Evolutionary conservation across 192 early-diverging fungal species (phyloP).

Genomic region (Kickxella alabastrina): DNA sequence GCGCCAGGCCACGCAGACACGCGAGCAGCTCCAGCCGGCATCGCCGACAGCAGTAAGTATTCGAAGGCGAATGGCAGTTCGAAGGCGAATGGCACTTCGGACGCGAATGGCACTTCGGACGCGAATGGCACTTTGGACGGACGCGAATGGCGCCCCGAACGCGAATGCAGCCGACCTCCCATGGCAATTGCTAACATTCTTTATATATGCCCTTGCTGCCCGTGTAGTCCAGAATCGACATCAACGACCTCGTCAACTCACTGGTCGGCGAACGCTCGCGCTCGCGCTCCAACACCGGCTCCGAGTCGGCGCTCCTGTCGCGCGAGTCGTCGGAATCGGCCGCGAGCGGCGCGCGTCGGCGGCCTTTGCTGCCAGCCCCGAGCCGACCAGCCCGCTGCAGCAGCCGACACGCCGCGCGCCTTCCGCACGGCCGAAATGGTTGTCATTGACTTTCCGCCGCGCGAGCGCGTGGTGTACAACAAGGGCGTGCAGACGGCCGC

Average conservation of each 20-base stretch:
- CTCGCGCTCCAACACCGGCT: slow-evolving; percentile 10
- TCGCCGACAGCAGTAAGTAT: neutral
- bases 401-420: slow-evolving; percentile 50
- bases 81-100: no score
- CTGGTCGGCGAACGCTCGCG: slow-evolving; percentile 61
- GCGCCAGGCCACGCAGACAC: slow-evolving; percentile 28
- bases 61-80: no score
- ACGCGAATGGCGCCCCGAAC: no score
- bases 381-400: slow-evolving; percentile 2
- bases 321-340: slow-evolving; percentile 13
- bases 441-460: slow-evolving; percentile 83
- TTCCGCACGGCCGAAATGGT: slow-evolving; percentile 69
- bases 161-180: no score
- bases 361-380: slow-evolving; percentile 5
- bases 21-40: slow-evolving; percentile 28
- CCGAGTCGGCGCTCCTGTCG: slow-evolving; percentile 12
- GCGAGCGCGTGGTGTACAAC: slow-evolving; percentile 82
- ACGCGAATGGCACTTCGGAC: neutral
- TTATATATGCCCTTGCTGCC: neutral
- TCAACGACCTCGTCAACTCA: slow-evolving; percentile 84
- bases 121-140: neutral
- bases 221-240: slow-evolving; percentile 42
- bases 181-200: no score
- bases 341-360: slow-evolving; percentile 38
- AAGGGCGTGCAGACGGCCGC: slow-evolving; percentile 81